Base-by-base conservation (phyloP, 2,329 filamentous ascomycete species). In the Ascochyta fabae region DNA sequence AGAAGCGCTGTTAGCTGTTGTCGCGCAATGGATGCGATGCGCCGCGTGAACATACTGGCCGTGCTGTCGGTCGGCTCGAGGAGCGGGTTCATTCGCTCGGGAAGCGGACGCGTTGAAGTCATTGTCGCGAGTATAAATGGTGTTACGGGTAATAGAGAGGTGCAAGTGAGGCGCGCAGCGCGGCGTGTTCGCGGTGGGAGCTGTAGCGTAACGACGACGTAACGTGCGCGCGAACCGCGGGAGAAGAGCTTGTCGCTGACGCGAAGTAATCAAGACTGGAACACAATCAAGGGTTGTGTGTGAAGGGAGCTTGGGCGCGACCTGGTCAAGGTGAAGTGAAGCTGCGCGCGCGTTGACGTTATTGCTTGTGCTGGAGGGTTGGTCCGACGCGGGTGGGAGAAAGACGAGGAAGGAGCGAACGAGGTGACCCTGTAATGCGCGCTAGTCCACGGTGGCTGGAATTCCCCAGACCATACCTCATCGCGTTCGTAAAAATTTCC, bases 51-150 rank as follows among this genome's bases (percentile, higher is more conserved):
- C 81, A 67, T 88, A 91, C 88, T 84, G 47, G 79, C 70, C 48
- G 88, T 88, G 50, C 88, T 80, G 63, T 85, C 82, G 57, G 87
- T 84, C 24, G 84, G 75, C 50, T 75, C 81, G 75, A 91, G 83
- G 59, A 90, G 80, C 61, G 85, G 87, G 74, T 91, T 91, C 71
- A 83, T 81, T 77, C 80, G 80, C 66, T 79, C 77, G 31, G 88
- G 88, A 61, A 91, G 79, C 43, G 72, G 75, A 73, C 85, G 68
- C 62, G 69, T 70, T 31, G 62, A 58, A 35, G 71, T 67, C 74
- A 77, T 77, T 53, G 46, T 66, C 36, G 59, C 48, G 44, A 31
- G 41, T 62, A 48, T 65, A 44, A 60, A 58, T 48, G 53, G 34
- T 44, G 56, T 51, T 51, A 56, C 19, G 55, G 58, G 58, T 33